Conservation (phyloP, 78 protist species). For the Pigoraptor vietnamica region DNA sequence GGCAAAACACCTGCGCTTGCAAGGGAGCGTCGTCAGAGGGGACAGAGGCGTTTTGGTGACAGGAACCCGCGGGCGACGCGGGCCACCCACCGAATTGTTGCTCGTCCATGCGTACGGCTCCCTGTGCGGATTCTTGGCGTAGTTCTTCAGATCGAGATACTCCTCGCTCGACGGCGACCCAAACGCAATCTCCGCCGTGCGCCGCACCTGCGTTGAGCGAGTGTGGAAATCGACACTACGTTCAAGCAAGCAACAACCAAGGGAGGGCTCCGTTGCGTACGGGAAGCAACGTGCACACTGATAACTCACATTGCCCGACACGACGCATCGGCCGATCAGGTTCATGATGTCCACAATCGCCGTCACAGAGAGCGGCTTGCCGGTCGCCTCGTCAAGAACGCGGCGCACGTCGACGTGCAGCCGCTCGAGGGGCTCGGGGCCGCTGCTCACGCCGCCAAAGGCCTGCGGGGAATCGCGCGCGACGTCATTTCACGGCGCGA, state of each 20-base stretch:
- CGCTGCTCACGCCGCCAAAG: constrained; percentile 82
- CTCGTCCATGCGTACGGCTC: constrained; percentile 71
- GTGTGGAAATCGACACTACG: not conserved
- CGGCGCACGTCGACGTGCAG: constrained; percentile 43
- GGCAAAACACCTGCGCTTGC: constrained; percentile 38
- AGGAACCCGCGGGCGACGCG: not conserved
- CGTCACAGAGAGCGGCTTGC: constrained; percentile 39
- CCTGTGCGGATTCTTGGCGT: constrained; percentile 72
- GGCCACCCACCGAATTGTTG: constrained; percentile 61
- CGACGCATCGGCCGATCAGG: constrained; percentile 76
- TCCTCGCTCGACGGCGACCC: constrained; percentile 60
- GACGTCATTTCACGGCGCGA: no score
- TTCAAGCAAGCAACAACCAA: no score
- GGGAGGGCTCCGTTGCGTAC: no score
- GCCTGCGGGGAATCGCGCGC: constrained; percentile 45
- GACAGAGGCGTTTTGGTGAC: not conserved
- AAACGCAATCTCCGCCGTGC: constrained; percentile 84
- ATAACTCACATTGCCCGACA: constrained; percentile 69
- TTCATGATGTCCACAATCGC: constrained; percentile 85
- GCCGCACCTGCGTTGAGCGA: constrained; percentile 23
- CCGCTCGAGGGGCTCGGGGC: constrained; percentile 58
- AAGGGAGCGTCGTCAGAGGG: not conserved
- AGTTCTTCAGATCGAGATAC: constrained; percentile 73
- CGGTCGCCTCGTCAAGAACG: constrained; percentile 19
- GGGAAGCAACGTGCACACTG: not conserved